Evolutionary conservation across 805 yeast genomes (phyloP), one percentile per base, ranked within the genome.

Genomic region (Candida palmyrensis): DNA sequence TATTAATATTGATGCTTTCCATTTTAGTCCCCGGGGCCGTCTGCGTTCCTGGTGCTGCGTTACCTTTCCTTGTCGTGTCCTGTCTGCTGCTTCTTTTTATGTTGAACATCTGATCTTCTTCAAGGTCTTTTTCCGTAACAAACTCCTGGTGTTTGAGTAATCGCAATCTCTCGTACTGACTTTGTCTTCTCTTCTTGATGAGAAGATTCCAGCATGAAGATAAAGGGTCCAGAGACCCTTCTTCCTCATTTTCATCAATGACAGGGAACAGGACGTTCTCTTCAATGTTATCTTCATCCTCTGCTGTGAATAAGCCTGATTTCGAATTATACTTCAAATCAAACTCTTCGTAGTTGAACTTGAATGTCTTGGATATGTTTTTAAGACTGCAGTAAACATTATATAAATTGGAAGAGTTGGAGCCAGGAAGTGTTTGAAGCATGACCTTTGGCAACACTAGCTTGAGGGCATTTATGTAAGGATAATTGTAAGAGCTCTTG

Each of bases 81-180:
- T 43, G 41, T 46, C 32, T 21, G 25, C 23, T n/a, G 4, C 14
- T 32, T 25, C 44, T 45, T n/a, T n/a, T n/a, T 31, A 52, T 45
- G 42, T 41, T 42, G 40, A 56, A 55, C 51, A 49, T 45, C 35
- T 47, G 54, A 29, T 35, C 52, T 43, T 51, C 67, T 18, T 36
- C 57, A 17, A 39, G 49, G 10, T 47, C 32, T 3, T 52, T 57
- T 9, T 51, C 57, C 8, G 12, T 24, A 3, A 48, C 33, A 5
- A 48, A 40, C 6, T 43, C 38, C 5, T 50, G 48, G 40, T 62
- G 59, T 20, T 48, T 55, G 35, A 71, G 60, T 12, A 68, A 57
- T 35, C 70, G 43, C 11, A 58, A 43, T 26, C 78, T 44, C 39
- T 75, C 77, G 42, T 71, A 73, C 42, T 70, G 75, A 30, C 77